These are phyloP conservation scores for Abrus pulchellus DNA, from an alignment of 306 rosid genomes.

Conservation along the genomic window DNA sequence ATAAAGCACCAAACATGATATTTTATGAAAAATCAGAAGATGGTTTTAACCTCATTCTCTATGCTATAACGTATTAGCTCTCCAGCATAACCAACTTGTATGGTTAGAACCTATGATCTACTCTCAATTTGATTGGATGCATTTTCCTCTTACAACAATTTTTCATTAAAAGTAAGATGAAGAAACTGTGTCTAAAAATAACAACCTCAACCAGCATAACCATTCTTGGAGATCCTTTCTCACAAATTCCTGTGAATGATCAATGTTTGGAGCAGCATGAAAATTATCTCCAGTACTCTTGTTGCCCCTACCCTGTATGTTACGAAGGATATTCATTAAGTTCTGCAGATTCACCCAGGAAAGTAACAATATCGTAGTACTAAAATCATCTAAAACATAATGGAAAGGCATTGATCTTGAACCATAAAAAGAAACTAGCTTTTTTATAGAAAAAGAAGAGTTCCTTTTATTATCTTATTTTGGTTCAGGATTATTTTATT, in stretches of 20 bases:
- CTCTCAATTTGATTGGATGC: not conserved
- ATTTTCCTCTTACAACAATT: not conserved
- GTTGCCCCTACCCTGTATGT: constrained; percentile 88
- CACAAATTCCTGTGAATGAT: constrained; percentile 95
- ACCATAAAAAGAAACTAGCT: not conserved
- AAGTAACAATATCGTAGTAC: constrained; percentile 8
- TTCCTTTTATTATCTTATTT: constrained; percentile 20
- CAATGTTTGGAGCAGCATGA: constrained; percentile 95
- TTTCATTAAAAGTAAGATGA: not conserved
- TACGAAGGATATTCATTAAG: constrained; percentile 34
- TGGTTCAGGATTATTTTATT: constrained; percentile 17
- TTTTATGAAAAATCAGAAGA: constrained; percentile 1
- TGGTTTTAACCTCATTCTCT: not conserved
- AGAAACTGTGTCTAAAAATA: constrained; percentile 33
- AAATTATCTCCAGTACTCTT: constrained; percentile 91
- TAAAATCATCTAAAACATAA: constrained; percentile 10
- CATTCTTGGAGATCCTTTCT: constrained; percentile 90
- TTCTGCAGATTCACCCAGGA: constrained; percentile 35
- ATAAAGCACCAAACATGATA: constrained; percentile 18
- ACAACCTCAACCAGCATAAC: constrained; percentile 88
- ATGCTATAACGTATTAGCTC: not conserved
- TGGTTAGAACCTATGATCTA: constrained; percentile 19
- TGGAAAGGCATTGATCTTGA: not conserved
- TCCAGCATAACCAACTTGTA: constrained; percentile 14
- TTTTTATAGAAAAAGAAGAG: not conserved